Evolutionary conservation across 1,284 basidiomycete species (phyloP), one percentile per base, ranked within the genome.

Genomic region (Naganishia sp.): DNA sequence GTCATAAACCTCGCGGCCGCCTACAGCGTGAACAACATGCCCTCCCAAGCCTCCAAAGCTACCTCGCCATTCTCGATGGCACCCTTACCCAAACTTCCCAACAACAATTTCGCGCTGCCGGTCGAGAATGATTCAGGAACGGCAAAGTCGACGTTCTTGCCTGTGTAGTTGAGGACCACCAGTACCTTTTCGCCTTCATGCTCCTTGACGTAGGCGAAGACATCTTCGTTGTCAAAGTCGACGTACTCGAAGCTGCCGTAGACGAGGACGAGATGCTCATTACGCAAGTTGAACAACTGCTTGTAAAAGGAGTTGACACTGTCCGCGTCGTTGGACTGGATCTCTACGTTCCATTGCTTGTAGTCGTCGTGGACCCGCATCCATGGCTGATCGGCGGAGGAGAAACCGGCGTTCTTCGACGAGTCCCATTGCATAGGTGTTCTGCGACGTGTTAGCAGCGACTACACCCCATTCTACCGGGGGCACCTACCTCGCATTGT

Each of bases 311-410:
- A 71, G 53, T 82, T 81, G 4, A 88, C 85, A 69, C 85, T 87
- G 15, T 79, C 67, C 0, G 78, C 69, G 60, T 88, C 83, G 0
- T 74, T 69, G 10, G 82, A 60, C 74, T 89, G 85, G 5, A 75
- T 76, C 2, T 76, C 81, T 9, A 83, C 87, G 73, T 90, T 90
- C 84, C 87, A 88, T 2, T 76, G 71, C 18, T 67, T 69, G 72
- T 86, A 88, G 71, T 90, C 87, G 46, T 88, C 87, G 71, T 89
- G 87, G 10, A 88, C 84, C 15, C 86, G 81, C 88, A 90, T 90
- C 89, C 88, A 91, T 0, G 89, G 87, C 15, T 77, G 82, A 31
- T 67, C 70, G n/a, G 83, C 84, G 0, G 82, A 81, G 3, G 85
- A 85, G 76, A 90, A 90, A 0, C 90, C 89, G 0, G 82, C 87